These are phyloP conservation scores for Pythium vanterpoolii DNA, from an alignment of 352 stramenopile species.

Conservation along the genomic window DNA sequence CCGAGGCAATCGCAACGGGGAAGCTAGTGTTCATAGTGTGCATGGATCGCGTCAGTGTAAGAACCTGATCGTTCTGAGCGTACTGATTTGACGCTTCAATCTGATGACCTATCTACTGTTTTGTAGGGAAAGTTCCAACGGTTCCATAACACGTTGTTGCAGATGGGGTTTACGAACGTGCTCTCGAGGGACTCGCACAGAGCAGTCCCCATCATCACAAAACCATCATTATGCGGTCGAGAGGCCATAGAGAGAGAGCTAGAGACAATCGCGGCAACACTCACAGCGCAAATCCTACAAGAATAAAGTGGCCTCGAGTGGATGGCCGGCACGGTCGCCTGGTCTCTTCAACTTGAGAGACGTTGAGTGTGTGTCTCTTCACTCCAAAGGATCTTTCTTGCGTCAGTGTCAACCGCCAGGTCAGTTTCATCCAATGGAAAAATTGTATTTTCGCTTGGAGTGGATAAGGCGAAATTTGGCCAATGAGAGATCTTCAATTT, in stretches of 20 bases:
- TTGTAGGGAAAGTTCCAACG: conserved; percentile 51
- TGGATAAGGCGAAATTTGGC: background rate
- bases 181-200: conserved; percentile 1
- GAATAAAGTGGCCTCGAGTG: background rate
- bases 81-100: background rate
- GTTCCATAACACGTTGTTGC: conserved; percentile 46
- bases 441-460: background rate
- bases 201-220: background rate
- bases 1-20: conserved; percentile 54
- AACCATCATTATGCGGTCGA: background rate
- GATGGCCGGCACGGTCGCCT: background rate
- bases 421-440: conserved; percentile 6
- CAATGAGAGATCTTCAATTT: conserved; percentile 10
- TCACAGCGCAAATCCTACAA: conserved; percentile 7
- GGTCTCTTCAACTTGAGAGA: conserved; percentile 21
- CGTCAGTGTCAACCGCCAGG: background rate
- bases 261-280: conserved; percentile 15
- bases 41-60: conserved; percentile 40
- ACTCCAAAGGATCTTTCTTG: conserved; percentile 15
- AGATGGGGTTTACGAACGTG: conserved; percentile 23
- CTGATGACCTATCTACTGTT: background rate
- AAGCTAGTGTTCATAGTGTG: conserved; percentile 58
- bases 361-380: conserved; percentile 20
- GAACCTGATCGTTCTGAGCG: background rate
- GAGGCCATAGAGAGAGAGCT: conserved; percentile 43